Evolutionary conservation across 1,284 basidiomycete genomes (phyloP), one percentile per base, ranked within the genome.

Genomic region (Ustilago trichophora): DNA sequence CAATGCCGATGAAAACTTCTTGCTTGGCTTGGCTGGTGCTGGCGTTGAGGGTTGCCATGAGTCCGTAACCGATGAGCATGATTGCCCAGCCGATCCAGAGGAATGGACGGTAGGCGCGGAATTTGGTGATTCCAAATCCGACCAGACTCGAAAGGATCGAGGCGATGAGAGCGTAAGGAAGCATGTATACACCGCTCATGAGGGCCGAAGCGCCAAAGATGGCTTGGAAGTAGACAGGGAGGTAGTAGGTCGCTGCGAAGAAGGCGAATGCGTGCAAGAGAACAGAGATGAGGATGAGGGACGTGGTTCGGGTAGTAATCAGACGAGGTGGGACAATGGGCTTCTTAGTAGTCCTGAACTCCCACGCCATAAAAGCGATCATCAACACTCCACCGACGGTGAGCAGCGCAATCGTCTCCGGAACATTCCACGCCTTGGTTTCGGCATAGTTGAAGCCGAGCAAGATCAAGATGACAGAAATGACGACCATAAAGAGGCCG

Each of bases 391-490:
- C 83, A 11, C 93, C 93, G 43, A 91, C 83, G 1, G 85, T 85
- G n/a, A 96, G 84, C 5, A 90, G 85, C 1, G 86, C 86, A 41
- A 94, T 92, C 0, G 91, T 90, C 59, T 87, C 78, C 3, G 87
- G 80, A 9, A 29, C 44, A 36, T 70, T 77, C 77, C 63, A 56
- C 77, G 83, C 52, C 69, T 78, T 41, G 76, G 84, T 86, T 78
- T 91, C 87, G 71, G 89, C 87, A 64, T 86, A 87, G 80, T 89
- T 89, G 81, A 96, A 93, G 0, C 93, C 93, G 11, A 95, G 83
- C 15, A 96, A 85, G 15, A 96, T 78, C 48, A 89, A 87, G 6
- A 92, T 85, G 15, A 91, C 87, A 0, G 90, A 90, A 1, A 82
- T 83, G 47, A 94, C 87, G 50, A 96, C 85, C 27, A 92, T 84